Evolutionary conservation across 768 basidiomycete species (phyloP).

Genomic region (Chiua virens): DNA sequence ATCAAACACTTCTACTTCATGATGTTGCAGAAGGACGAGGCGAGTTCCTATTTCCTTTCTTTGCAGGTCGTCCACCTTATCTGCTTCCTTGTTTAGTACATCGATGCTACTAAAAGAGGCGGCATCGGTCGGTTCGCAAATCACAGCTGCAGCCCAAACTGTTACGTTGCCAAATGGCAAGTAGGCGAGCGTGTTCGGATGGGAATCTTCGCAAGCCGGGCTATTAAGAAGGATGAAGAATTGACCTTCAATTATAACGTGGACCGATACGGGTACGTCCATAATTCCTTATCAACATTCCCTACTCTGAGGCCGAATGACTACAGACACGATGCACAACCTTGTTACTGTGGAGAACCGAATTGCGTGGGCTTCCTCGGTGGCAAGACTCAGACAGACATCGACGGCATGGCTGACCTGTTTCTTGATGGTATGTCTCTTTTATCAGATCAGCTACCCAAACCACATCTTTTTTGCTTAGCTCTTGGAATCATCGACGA

Average conservation of each 20-base stretch:
- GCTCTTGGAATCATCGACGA: constrained; percentile 95
- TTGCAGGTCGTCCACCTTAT: not conserved
- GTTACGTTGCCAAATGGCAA: constrained; percentile 98
- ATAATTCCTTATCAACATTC: no score
- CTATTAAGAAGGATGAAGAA: constrained; percentile 79
- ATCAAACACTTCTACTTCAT: constrained; percentile 99
- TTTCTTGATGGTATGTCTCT: constrained; percentile 75
- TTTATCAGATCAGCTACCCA: not conserved
- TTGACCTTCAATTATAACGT: constrained; percentile 99
- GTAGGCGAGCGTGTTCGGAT: constrained; percentile 86
- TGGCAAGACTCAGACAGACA: constrained; percentile 97
- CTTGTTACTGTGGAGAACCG: constrained; percentile 92
- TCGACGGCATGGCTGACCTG: constrained; percentile 91
- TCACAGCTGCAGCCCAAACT: constrained; percentile 97
- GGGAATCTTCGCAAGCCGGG: constrained; percentile 94
- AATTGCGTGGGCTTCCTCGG: constrained; percentile 97
- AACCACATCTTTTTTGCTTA: constrained; percentile 26
- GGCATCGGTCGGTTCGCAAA: constrained; percentile 97
- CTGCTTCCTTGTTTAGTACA: constrained; percentile 56
- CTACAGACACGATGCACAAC: constrained; percentile 86
- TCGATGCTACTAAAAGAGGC: constrained; percentile 96
- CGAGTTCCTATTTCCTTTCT: constrained; percentile 35
- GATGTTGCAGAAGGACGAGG: constrained; percentile 99
- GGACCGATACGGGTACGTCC: constrained; percentile 91
- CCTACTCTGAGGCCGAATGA: not conserved